Base-by-base conservation (phyloP, 768 basidiomycete species). In the Tylopilus sp. region DNA sequence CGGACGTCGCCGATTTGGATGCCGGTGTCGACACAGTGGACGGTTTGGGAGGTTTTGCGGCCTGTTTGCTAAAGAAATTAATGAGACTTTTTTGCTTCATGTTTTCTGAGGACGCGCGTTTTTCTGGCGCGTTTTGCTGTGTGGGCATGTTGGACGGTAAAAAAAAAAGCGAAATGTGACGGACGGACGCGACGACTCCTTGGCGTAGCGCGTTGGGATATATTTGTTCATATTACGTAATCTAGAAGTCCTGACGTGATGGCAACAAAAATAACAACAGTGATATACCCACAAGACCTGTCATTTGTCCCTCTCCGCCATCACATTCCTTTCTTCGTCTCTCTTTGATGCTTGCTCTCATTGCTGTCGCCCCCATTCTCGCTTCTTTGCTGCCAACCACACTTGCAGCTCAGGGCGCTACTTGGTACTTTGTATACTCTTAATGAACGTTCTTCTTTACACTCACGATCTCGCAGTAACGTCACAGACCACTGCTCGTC, bases 11-110 rank as follows among this genome's bases (percentile, higher is more conserved):
- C 20, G 57, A 57, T 50, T 73, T 75, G 18, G 31, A 31, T 31
- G 31, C 31, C 15, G 31, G 13, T 13, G 40, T 26, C 23, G 55
- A 39, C 2, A 30, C 12, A 72, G 11, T 75, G 31, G 69, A 67
- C 11, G 74, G 75, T 13, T 43, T 60, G 57, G 45, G 59, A 50
- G 56, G n/a, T 30, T 58, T 59, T 8, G 40, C 28, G 4, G 40
- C 52, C 44, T 22, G 65, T 53, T 67, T 82, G 71, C 60, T 69
- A 55, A 90, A 87, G 69, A 81, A 91, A 4, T 82, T 79, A 65
- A 81, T 82, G 9, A 90, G 74, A 58, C 83, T 88, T 62, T 88
- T 89, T 65, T 90, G 88, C 57, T 85, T 88, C 68, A 74, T 66
- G 42, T 69, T 66, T 20, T 81, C 79, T 2, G 65, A 59, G 9